Base-by-base conservation (phyloP, 2,329 filamentous ascomycete genomes). In the Dryadomyces sulphureus region DNA sequence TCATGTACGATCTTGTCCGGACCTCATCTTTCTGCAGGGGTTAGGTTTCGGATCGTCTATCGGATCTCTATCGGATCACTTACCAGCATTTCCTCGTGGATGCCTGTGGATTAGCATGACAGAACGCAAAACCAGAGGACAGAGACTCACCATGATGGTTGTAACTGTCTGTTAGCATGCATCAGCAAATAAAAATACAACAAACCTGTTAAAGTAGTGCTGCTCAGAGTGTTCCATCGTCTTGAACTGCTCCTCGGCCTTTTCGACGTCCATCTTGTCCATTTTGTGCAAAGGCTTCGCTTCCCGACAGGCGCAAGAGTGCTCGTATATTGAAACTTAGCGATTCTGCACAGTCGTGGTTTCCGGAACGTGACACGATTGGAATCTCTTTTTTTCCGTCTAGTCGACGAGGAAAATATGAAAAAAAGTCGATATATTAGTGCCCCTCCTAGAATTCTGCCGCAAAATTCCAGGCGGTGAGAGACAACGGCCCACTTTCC, bases 181-280 rank as follows among this genome's bases (percentile, higher is more conserved):
- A 50, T 52, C 38, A 52, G 51, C 41, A 35, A 32, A 27, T 4
- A 9, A 11, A n/a, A 17, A 16, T 5, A 30, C 19, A 36, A 7
- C 17, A 36, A n/a, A 93, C 89, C 88, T 94, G 70, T 95, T 96
- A 72, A 96, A 96, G 73, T 96, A 98, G 67, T 96, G 92, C 65
- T 93, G 88, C 73, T 98, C 92, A 53, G 89, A 92, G 69, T 94
- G 89, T 62, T 85, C 83, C 75, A 94, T 81, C 56, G 69, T 64
- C 61, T 81, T 79, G 65, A 84, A 73, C 65, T 70, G 69, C 61
- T 73, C 62, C 67, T 80, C 76, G 42, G 75, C 75, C 54, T 66
- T 61, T 59, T 76, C 74, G 49, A 78, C 66, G 39, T 77, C 75
- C 72, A 75, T 77, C 50, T 68, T 64, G 55, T 60, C 63, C 45